Evolutionary conservation across 257 asterid genomes (phyloP).

Genomic region (Gentiana macrophylla): DNA sequence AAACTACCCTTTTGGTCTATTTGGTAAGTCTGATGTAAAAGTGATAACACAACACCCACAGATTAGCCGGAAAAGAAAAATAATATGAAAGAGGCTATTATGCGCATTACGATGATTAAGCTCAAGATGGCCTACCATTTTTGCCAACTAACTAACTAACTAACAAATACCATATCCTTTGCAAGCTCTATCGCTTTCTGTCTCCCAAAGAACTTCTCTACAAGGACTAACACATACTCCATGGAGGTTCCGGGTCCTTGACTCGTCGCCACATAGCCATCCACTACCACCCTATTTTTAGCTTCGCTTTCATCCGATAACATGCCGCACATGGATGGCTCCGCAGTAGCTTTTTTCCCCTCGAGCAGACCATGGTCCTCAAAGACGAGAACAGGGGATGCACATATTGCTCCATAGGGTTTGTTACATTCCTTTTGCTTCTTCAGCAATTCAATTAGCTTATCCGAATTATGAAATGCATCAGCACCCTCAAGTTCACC

Average conservation of each 20-base stretch:
- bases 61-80: too few species aligned
- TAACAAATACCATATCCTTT: conserved; percentile 44
- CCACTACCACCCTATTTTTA: conserved; percentile 61
- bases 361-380: conserved; percentile 30
- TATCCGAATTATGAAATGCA: conserved; percentile 68
- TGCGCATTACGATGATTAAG: too few species aligned
- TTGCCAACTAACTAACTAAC: neutral
- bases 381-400: conserved; percentile 87
- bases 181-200: conserved; percentile 50
- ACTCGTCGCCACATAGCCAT: conserved; percentile 68
- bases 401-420: conserved; percentile 85
- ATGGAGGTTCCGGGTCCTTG: conserved; percentile 82
- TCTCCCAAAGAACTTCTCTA: conserved; percentile 53
- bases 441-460: conserved; percentile 64
- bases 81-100: too few species aligned
- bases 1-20: too few species aligned
- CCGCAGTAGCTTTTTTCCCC: conserved; percentile 68
- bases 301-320: conserved; percentile 54
- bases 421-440: conserved; percentile 60
- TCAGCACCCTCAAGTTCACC: conserved; percentile 97
- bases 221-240: conserved; percentile 60
- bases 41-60: too few species aligned
- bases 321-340: conserved; percentile 67
- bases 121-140: too few species aligned
- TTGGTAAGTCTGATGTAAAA: too few species aligned